Evolutionary conservation across 1,284 basidiomycete species (phyloP).

Genomic region (Thecaphora thlaspeos): DNA sequence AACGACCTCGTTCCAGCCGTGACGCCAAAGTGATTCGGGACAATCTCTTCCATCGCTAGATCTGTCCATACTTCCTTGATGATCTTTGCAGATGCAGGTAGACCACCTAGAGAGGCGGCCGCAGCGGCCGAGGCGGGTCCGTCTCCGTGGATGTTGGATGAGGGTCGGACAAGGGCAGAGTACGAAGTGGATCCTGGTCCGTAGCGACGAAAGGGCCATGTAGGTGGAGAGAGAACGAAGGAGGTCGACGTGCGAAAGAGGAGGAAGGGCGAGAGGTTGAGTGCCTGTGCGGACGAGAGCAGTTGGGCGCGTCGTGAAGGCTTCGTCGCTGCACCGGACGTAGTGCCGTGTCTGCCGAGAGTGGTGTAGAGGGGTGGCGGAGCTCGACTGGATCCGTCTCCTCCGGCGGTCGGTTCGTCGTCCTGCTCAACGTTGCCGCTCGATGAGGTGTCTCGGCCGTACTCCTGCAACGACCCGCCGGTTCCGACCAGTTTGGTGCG

Average conservation of each 20-base stretch:
- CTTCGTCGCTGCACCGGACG: no score
- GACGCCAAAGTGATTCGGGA: conserved; percentile 17
- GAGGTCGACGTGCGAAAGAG: conserved; percentile 21
- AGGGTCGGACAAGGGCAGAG: conserved; percentile 31
- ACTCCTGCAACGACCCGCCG: conserved; percentile 4
- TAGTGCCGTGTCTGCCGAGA: no score
- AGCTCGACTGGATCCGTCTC: no score
- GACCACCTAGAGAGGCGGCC: conserved; percentile 21
- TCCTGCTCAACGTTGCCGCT: no score
- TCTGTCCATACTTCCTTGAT: conserved; percentile 43
- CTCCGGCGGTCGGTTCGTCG: no score
- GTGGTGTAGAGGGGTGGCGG: no score
- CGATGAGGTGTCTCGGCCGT: conserved; percentile 6
- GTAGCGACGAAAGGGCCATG: conserved; percentile 40
- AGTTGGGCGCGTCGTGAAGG: background rate
- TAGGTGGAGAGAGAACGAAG: conserved; percentile 19
- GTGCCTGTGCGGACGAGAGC: conserved; percentile 11
- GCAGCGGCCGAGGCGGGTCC: conserved; percentile 25
- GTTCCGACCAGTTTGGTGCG: conserved; percentile 25
- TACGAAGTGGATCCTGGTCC: conserved; percentile 42
- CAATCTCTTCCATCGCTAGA: conserved; percentile 40
- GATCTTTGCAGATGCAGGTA: conserved; percentile 15
- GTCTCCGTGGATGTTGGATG: conserved; percentile 24
- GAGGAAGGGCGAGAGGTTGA: conserved; percentile 17
- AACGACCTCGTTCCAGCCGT: conserved; percentile 11